Evolutionary conservation across 1,284 basidiomycete species (phyloP).

Genomic region (Melanopsichium pennsylvanicum): DNA sequence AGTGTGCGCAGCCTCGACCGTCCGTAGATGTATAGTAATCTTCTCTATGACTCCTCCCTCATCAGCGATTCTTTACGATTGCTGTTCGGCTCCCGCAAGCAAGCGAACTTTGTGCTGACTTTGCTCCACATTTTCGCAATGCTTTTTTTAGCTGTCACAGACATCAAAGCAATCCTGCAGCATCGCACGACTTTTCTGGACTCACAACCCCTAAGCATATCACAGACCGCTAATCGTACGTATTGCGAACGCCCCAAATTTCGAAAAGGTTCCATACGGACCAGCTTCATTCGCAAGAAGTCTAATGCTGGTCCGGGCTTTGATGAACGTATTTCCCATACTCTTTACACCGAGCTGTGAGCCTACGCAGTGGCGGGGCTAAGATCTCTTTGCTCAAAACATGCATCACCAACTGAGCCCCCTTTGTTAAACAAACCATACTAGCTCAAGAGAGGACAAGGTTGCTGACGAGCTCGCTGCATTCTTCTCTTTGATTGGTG

Average conservation of each 20-base stretch:
- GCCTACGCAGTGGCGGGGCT: slow-evolving; percentile 52
- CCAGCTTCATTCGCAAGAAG: too few relatives aligned
- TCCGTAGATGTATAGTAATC: slow-evolving; percentile 51
- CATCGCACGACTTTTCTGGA: slow-evolving; percentile 1
- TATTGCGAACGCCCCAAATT: not conserved
- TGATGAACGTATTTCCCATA: slow-evolving; percentile 53
- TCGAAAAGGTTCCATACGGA: slow-evolving; percentile 15
- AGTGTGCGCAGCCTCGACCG: slow-evolving; percentile 41
- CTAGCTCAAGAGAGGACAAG: not conserved
- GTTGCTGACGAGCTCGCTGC: slow-evolving; percentile 9
- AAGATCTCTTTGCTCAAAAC: slow-evolving; percentile 50
- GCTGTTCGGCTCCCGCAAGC: too few relatives aligned
- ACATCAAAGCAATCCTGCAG: not conserved
- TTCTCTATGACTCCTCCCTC: slow-evolving; percentile 48
- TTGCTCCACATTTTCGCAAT: not conserved
- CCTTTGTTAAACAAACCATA: not conserved
- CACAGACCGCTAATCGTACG: too few relatives aligned
- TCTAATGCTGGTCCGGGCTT: slow-evolving; percentile 8
- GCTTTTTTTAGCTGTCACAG: not conserved
- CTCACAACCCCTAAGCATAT: too few relatives aligned
- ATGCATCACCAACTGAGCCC: slow-evolving; percentile 57
- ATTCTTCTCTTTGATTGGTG: not conserved
- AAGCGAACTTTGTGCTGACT: slow-evolving; percentile 2
- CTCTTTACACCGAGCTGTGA: slow-evolving; percentile 50
- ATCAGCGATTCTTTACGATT: slow-evolving; percentile 2